Conservation (phyloP, 495 filamentous ascomycete species). For the Cercophora sp. region DNA sequence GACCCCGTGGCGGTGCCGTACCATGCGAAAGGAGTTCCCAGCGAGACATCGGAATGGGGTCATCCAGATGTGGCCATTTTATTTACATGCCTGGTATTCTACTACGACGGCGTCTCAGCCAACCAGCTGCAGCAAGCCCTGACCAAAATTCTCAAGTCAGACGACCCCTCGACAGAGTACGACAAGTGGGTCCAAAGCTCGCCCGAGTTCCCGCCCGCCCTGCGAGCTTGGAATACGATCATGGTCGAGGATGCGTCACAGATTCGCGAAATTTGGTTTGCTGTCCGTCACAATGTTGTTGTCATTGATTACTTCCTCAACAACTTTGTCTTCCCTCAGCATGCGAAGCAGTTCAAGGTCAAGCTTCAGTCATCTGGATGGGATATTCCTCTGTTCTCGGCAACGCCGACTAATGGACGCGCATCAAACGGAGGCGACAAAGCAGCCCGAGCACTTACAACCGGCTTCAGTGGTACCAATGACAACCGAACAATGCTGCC, state of each 20-base stretch:
- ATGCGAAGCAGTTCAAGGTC: slow-evolving; percentile 50
- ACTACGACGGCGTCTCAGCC: slow-evolving; percentile 43
- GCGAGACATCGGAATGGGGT: slow-evolving; percentile 48
- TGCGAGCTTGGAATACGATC: slow-evolving; percentile 45
- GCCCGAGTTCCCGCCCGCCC: slow-evolving; percentile 35
- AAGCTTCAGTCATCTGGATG: slow-evolving; percentile 53
- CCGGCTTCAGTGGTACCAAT: slow-evolving; percentile 56
- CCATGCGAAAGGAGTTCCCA: slow-evolving; percentile 49
- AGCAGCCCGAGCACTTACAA: slow-evolving; percentile 27
- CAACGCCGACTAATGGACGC: not conserved
- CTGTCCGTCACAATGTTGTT: slow-evolving; percentile 31
- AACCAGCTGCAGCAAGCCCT: slow-evolving; percentile 39
- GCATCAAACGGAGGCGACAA: too few relatives aligned
- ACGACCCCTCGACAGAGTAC: slow-evolving; percentile 49
- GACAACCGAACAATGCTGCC: slow-evolving; percentile 48
- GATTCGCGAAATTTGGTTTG: slow-evolving; percentile 37
- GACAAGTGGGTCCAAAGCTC: slow-evolving; percentile 40
- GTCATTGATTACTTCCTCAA: slow-evolving; percentile 52
- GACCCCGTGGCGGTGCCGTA: slow-evolving; percentile 39
- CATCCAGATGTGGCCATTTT: slow-evolving; percentile 55
- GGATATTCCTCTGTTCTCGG: slow-evolving; percentile 44
- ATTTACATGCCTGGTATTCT: slow-evolving; percentile 51
- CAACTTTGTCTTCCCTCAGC: slow-evolving; percentile 50
- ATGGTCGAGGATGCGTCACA: slow-evolving; percentile 49
- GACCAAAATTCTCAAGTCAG: slow-evolving; percentile 42